phyloP scores from a whole-genome alignment of 2,329 filamentous ascomycete genomes.

The Eutypella sp. region DNA sequence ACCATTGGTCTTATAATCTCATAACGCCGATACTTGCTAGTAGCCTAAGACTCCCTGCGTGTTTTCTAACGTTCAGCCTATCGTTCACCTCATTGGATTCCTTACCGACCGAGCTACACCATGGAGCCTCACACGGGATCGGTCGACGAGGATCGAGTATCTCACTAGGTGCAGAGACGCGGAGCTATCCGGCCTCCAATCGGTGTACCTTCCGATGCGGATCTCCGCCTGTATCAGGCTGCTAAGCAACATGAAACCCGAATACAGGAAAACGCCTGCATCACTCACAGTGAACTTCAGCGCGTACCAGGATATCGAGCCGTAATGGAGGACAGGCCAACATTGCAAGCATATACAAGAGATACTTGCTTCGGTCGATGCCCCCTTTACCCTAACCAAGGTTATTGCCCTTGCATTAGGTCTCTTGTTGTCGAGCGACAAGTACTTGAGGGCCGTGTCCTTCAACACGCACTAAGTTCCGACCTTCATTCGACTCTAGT shows the following conservation, averaged over 20 bases:
- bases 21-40: not conserved
- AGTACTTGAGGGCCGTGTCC: constrained; percentile 5
- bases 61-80: not conserved
- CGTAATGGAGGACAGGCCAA: constrained; percentile 12
- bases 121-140: not conserved
- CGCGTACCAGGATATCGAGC: constrained; percentile 7
- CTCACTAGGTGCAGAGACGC: constrained; percentile 6
- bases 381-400: constrained; percentile 11
- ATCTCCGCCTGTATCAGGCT: constrained; percentile 8
- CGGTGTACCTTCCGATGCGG: constrained; percentile 14
- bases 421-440: constrained; percentile 6
- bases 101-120: not conserved
- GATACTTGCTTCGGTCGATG: constrained; percentile 9
- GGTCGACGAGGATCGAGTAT: constrained; percentile 1
- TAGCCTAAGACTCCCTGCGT: not conserved
- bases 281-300: constrained; percentile 8
- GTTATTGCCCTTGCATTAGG: constrained; percentile 14
- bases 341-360: constrained; percentile 11
- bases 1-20: not conserved
- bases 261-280: constrained; percentile 5
- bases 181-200: constrained; percentile 3
- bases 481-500: constrained; percentile 8
- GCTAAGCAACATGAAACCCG: not conserved
- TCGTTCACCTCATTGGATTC: not conserved
- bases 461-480: constrained; percentile 13